Evolutionary conservation across 208 protist genomes (phyloP).

Genomic region (Lotmaria passim): DNA sequence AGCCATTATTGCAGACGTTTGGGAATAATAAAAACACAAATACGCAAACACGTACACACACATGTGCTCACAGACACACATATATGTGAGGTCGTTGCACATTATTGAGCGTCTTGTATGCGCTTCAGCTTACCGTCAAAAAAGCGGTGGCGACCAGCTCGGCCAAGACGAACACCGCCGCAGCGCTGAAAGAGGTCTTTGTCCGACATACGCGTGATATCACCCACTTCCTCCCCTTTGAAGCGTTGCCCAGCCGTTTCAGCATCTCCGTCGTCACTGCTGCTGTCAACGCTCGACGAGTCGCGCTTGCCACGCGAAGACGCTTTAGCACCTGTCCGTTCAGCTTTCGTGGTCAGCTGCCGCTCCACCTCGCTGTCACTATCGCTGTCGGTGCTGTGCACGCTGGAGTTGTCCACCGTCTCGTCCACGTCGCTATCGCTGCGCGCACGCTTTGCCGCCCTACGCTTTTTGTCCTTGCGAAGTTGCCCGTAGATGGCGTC

Average conservation of each 20-base stretch:
- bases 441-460: constrained; percentile 3
- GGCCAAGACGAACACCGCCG: constrained; percentile 82
- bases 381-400: neutral
- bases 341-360: neutral
- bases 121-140: constrained; percentile 88
- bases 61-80: neutral
- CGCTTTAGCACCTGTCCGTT: neutral
- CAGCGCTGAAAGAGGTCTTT: constrained; percentile 73
- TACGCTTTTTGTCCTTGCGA: constrained; percentile 27
- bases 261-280: constrained; percentile 20
- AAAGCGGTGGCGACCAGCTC: constrained; percentile 83
- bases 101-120: constrained; percentile 33
- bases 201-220: constrained; percentile 69
- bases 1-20: no score
- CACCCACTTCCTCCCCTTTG: constrained; percentile 6
- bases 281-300: constrained; percentile 15
- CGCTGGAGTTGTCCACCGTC: neutral
- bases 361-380: neutral
- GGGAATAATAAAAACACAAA: neutral
- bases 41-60: neutral
- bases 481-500: constrained; percentile 67
- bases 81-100: no score
- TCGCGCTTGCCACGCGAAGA: neutral
- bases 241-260: neutral
- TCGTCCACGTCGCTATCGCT: neutral